Percentiles rank a stretch among this genome's conserved stretches.
Conservation (phyloP, 75 land plant species). For the Sequoiadendron giganteum region DNA sequence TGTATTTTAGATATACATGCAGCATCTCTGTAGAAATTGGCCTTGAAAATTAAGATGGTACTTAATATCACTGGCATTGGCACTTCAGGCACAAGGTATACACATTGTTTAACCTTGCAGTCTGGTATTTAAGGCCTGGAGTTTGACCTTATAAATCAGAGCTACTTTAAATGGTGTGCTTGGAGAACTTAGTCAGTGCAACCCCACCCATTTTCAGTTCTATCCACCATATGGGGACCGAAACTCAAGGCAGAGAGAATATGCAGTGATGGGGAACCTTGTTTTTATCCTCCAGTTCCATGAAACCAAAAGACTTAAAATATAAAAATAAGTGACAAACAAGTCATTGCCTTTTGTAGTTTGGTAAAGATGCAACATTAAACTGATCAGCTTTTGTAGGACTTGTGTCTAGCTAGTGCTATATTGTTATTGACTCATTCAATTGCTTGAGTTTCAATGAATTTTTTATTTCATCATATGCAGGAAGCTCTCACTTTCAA, state of each 20-base stretch:
- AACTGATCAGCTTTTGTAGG: neutral
- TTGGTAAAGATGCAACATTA: neutral
- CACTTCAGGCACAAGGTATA: neutral
- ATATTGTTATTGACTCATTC: neutral
- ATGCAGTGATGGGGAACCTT: neutral
- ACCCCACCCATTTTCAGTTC: neutral
- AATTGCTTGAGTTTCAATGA: neutral
- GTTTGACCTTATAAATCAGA: neutral
- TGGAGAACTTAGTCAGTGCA: neutral
- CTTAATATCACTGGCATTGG: neutral
- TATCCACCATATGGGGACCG: neutral
- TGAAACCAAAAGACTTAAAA: neutral
- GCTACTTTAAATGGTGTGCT: neutral
- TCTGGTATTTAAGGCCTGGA: neutral
- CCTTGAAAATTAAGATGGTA: neutral
- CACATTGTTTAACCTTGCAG: neutral
- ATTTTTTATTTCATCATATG: neutral
- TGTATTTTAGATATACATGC: neutral
- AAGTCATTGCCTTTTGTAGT: neutral
- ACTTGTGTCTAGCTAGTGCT: neutral
- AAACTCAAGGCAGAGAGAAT: neutral
- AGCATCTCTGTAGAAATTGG: neutral
- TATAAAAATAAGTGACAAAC: neutral
- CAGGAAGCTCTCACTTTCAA: slow-evolving; percentile 6
- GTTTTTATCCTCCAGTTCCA: neutral